These are phyloP conservation scores for Neohortaea acidophila DNA, from an alignment of 495 filamentous ascomycete genomes.

Conservation along the genomic window DNA sequence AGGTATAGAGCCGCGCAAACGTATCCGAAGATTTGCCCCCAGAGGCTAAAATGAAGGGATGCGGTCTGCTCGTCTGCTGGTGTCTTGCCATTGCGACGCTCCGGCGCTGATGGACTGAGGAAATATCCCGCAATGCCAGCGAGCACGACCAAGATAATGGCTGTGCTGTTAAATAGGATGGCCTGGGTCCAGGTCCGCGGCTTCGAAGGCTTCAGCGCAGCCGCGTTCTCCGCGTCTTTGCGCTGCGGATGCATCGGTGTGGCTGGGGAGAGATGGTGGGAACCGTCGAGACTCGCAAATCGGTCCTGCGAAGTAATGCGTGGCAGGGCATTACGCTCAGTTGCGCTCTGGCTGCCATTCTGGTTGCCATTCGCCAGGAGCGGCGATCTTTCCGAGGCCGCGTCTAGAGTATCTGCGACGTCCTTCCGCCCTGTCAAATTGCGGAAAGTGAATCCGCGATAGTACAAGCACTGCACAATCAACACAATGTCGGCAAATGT, in stretches of 20 bases:
- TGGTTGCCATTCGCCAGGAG: slow-evolving; percentile 17
- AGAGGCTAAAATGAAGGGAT: slow-evolving; percentile 46
- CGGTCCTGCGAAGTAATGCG: slow-evolving; percentile 27
- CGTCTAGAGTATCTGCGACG: slow-evolving; percentile 3
- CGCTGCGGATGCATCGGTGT: slow-evolving; percentile 13
- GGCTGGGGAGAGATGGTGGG: slow-evolving; percentile 59
- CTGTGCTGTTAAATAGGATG: slow-evolving; percentile 52
- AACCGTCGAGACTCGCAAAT: slow-evolving; percentile 31
- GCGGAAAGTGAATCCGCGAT: slow-evolving; percentile 61
- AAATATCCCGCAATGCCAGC: slow-evolving; percentile 81
- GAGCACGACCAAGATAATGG: slow-evolving; percentile 61
- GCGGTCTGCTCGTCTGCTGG: slow-evolving; percentile 14
- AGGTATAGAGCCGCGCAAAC: slow-evolving; percentile 63
- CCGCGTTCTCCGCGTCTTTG: slow-evolving; percentile 1
- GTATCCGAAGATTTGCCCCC: slow-evolving; percentile 42
- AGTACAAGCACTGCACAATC: slow-evolving; percentile 81
- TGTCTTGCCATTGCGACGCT: slow-evolving; percentile 16
- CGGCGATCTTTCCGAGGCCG: slow-evolving; percentile 15
- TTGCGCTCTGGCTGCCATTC: slow-evolving; percentile 1
- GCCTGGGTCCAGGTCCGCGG: slow-evolving; percentile 21
- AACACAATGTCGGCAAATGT: slow-evolving; percentile 85
- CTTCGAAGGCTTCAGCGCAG: slow-evolving; percentile 4
- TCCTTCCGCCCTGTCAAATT: slow-evolving; percentile 26
- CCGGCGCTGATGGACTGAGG: slow-evolving; percentile 35
- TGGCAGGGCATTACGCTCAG: slow-evolving; percentile 9